A percentile compares a stretch with the other conserved stretches of the same genome.
phyloP scores from a whole-genome alignment of 345 rosid species.

The Cardamine chenopodiifolia region DNA sequence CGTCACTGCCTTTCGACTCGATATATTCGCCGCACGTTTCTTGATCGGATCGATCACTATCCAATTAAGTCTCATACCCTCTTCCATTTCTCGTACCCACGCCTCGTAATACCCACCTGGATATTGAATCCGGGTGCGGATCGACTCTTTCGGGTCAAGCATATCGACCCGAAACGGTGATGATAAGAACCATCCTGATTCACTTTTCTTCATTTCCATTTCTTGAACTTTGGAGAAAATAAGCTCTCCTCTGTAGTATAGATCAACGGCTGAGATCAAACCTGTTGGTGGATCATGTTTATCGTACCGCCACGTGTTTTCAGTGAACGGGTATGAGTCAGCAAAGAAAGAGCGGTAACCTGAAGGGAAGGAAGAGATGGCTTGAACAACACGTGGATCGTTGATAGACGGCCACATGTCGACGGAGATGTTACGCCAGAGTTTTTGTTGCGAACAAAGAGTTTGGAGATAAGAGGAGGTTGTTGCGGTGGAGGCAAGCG shows the following conservation, averaged over 20 bases:
- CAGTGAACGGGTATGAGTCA: conserved; percentile 58
- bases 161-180: conserved; percentile 70
- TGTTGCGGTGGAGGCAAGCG: conserved; percentile 64
- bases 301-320: conserved; percentile 23
- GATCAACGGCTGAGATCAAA: conserved; percentile 77
- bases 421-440: conserved; percentile 61
- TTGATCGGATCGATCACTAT: conserved; percentile 61
- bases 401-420: conserved; percentile 68
- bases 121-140: conserved; percentile 39
- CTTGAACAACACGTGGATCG: conserved; percentile 45
- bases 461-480: conserved; percentile 57
- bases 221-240: conserved; percentile 57
- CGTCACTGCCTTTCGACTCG: conserved; percentile 57
- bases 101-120: conserved; percentile 40
- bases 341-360: conserved; percentile 64
- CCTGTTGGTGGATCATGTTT: conserved; percentile 23
- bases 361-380: conserved; percentile 59
- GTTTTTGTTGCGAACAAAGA: conserved; percentile 54
- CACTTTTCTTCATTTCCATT: conserved; percentile 46
- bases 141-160: conserved; percentile 56
- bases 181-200: conserved; percentile 53
- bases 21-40: conserved; percentile 62
- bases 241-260: conserved; percentile 47
- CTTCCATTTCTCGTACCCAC: conserved; percentile 58
- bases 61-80: conserved; percentile 63